Evolutionary conservation across 352 stramenopile species (phyloP).

Genomic region (Elongisporangium undulatum): DNA sequence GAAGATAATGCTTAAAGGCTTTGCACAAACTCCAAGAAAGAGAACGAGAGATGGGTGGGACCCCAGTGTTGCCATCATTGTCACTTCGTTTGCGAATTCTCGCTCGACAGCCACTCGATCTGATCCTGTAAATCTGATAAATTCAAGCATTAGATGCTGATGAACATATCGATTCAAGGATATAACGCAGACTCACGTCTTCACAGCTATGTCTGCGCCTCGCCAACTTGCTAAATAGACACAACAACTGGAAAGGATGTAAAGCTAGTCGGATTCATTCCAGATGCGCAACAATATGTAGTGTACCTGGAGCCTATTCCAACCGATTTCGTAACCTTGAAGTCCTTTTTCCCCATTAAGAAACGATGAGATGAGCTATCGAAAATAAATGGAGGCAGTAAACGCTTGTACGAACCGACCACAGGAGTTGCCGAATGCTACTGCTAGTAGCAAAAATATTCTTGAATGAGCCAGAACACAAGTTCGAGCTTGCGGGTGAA

Average conservation of each 20-base stretch:
- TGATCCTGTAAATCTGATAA: constrained; percentile 44
- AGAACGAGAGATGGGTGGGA: constrained; percentile 69
- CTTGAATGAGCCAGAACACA: constrained; percentile 6
- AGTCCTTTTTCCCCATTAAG: constrained; percentile 13
- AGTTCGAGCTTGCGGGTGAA: constrained; percentile 6
- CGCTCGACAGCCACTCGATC: constrained; percentile 45
- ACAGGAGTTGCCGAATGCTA: constrained; percentile 23
- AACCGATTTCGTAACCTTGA: constrained; percentile 46
- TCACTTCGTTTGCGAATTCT: constrained; percentile 75
- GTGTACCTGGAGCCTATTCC: constrained; percentile 61
- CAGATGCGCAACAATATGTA: not conserved
- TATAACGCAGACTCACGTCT: constrained; percentile 37
- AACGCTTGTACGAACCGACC: constrained; percentile 6
- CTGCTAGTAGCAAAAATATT: constrained; percentile 17
- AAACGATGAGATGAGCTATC: not conserved
- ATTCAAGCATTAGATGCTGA: not conserved
- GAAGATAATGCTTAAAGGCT: constrained; percentile 61
- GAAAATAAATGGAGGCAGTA: not conserved
- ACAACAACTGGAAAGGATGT: constrained; percentile 35
- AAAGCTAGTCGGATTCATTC: not conserved
- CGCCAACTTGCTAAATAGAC: constrained; percentile 78
- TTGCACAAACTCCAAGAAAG: constrained; percentile 53
- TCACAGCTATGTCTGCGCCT: constrained; percentile 68
- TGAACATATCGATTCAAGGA: not conserved
- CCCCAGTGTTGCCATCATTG: constrained; percentile 60